Conservation (phyloP, 306 rosid species). For the Hippophae rhamnoides region DNA sequence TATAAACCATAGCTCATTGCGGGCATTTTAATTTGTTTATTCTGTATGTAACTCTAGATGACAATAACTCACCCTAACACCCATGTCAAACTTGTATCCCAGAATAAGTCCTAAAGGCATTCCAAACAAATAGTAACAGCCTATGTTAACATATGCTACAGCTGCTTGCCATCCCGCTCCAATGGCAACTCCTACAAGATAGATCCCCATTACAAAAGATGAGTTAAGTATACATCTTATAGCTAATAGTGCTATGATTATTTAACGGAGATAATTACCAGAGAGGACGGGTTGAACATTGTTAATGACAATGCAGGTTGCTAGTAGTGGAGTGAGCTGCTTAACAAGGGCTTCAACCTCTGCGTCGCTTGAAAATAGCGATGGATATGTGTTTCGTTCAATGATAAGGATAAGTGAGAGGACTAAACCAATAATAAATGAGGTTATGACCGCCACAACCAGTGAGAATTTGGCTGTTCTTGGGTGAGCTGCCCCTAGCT, state of each 20-base stretch:
- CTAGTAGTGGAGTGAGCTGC: slow-evolving; percentile 59
- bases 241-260: too few relatives aligned
- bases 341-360: slow-evolving; percentile 36
- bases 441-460: slow-evolving; percentile 51
- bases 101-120: slow-evolving; percentile 58
- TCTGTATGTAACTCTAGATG: background rate
- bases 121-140: slow-evolving; percentile 64
- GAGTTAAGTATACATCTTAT: too few relatives aligned
- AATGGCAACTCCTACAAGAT: slow-evolving; percentile 55
- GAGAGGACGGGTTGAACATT: slow-evolving; percentile 81
- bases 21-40: background rate
- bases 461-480: slow-evolving; percentile 71
- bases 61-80: slow-evolving; percentile 33
- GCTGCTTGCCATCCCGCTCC: slow-evolving; percentile 85
- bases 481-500: slow-evolving; percentile 80
- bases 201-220: too few relatives aligned
- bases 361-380: slow-evolving; percentile 42
- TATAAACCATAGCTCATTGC: background rate
- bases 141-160: slow-evolving; percentile 66
- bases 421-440: slow-evolving; percentile 26
- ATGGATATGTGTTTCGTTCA: slow-evolving; percentile 33
- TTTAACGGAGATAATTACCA: slow-evolving; percentile 19
- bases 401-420: slow-evolving; percentile 35
- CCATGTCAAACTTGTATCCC: slow-evolving; percentile 44
- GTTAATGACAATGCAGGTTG: slow-evolving; percentile 56